Base-by-base conservation (phyloP, 2,329 filamentous ascomycete species). In the Apiospora pterosperma region DNA sequence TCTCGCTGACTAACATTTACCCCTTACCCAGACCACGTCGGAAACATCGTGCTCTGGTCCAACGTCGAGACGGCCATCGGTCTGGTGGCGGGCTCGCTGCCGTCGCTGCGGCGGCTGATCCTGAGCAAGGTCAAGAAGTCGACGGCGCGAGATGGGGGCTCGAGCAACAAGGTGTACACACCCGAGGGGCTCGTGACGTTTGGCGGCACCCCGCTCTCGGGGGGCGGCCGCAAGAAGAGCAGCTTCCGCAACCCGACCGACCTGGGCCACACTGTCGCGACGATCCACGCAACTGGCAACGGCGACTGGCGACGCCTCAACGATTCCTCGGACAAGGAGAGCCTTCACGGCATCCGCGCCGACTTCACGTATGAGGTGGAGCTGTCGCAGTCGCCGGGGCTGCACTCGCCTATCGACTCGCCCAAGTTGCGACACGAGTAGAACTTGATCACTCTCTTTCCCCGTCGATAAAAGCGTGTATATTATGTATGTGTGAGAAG, bases 21-120 rank as follows among this genome's bases (percentile, higher is more conserved):
- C 19, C 52, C 38, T 21, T n/a, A 10, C 12, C 14, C 31, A 73
- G 72, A 66, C 60, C 69, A 71, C 48, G 66, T 69, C 39, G 70
- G 69, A 11, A 67, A 64, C 31, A 72, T 72, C 38, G 66, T 67
- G 8, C 66, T 71, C 28, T 68, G 68, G 48, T 72, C 70, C 23
- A 69, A 69, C 62, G 55, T 71, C 61, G 70, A 72, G 59, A 66
- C 67, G 19, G 67, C 64, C 21, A 68, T 69, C 41, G 67, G 67
- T 19, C 65, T 67, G 23, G 61, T 69, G 19, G 66, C 66, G 2
- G 63, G 63, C 8, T 69, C 67, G 23, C 59, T 68, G 11, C 67
- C 67, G 3, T 62, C 63, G 12, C 42, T 69, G 16, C 67, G 67
- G 19, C 66, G 66, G 23, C 52, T 69, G 11, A 65, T 67, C 59